Base-by-base conservation (phyloP, 768 basidiomycete species). In the Asterophora lycoperdoides region DNA sequence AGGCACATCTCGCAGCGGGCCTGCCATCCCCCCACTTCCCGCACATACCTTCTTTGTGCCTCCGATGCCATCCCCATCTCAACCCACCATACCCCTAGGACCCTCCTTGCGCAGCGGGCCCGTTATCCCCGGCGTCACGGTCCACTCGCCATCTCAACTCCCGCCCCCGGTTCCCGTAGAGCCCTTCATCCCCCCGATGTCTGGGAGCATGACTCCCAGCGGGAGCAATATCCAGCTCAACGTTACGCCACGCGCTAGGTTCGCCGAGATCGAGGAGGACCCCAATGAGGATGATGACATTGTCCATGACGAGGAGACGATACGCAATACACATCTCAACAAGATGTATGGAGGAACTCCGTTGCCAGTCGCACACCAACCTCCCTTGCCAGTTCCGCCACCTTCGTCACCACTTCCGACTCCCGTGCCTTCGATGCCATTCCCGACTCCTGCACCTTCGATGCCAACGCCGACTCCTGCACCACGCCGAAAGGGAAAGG, bases 231-330 rank as follows among this genome's bases (percentile, higher is more conserved):
- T 28, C 7, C n/a, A 33, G 15, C 32, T 18, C n/a, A 23, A 35
- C 13, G 42, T 32, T 17, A 44, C 42, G 8, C 33, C 30, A 2
- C 44, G 33, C 7, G 14, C 33, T 4, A 34, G 34, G 44, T 45
- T 36, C 44, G 8, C 14, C 14, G 19, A 29, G 5, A 18, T 44
- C 6, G 5, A 13, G 32, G 29, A 14, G 29, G 32, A 40, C 9
- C 39, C 39, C 13, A 29, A 40, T 18, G 46, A 37, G 19, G 36
- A 46, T 28, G 34, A 37, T 20, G 34, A 23, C 6, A 8, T 36
- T 4, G 44, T 32, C 40, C 29, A 41, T 17, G 38, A 40, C 20
- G 30, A 40, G 26, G 30, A 48, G 39, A 48, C 46, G 30, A 33
- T 26, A 30, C 19, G 30, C 38, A 48, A 48, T 35, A 48, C 46